Evolutionary conservation across 1,284 basidiomycete genomes (phyloP).

Genomic region (Pascua guehoae): DNA sequence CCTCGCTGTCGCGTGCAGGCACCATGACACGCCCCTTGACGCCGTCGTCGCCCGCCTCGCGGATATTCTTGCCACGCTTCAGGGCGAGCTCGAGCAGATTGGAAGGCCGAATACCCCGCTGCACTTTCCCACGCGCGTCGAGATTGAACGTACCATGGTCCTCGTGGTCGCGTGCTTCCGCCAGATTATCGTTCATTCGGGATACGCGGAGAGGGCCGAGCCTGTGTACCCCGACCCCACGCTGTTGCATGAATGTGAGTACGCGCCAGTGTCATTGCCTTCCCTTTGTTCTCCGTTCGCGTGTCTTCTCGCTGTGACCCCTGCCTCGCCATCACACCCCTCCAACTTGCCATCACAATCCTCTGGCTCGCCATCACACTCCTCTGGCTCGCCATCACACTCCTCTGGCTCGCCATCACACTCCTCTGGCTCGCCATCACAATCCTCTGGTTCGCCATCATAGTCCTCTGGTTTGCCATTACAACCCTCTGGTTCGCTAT

Average conservation of each 20-base stretch:
- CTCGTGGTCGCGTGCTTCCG: constrained; percentile 62
- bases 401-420: too few species aligned
- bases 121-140: constrained; percentile 26
- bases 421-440: too few species aligned
- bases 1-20: constrained; percentile 64
- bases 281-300: too few species aligned
- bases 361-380: too few species aligned
- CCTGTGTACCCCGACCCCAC: constrained; percentile 63
- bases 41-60: constrained; percentile 65
- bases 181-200: constrained; percentile 53
- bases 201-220: constrained; percentile 9
- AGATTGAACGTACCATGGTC: constrained; percentile 49
- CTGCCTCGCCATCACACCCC: too few species aligned
- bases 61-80: constrained; percentile 60
- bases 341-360: too few species aligned
- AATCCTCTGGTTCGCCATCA: too few species aligned
- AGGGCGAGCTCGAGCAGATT: constrained; percentile 56
- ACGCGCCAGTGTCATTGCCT: neutral
- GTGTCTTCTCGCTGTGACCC: too few species aligned
- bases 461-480: too few species aligned
- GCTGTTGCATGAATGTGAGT: constrained; percentile 61
- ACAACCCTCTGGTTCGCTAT: too few species aligned
- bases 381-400: too few species aligned
- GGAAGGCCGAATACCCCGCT: constrained; percentile 15
- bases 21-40: constrained; percentile 58